Base-by-base conservation (phyloP, 2,329 filamentous ascomycete genomes). In the Hypoxylon sp. region DNA sequence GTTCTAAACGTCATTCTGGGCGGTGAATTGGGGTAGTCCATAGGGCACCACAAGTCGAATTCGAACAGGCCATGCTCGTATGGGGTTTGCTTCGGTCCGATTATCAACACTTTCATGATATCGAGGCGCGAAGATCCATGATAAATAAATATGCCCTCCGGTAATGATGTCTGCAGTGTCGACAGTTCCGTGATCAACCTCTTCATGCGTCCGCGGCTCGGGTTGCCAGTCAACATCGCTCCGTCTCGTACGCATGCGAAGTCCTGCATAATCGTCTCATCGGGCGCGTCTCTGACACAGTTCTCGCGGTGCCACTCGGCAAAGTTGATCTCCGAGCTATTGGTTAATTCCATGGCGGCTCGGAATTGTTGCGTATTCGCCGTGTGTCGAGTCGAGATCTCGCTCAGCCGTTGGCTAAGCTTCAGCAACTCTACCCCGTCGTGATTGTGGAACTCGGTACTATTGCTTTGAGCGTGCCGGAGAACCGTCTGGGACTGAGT, bases 11-110 rank as follows among this genome's bases (percentile, higher is more conserved):
- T 56, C 65, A 86, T 78, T 6, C 56, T 6, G 0, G 85, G 85
- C 10, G 85, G 82, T 0, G 30, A 58, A 1, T 75, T 68, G 0
- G 86, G 85, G 61, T 85, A 88, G 0, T 79, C 69, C 0, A 31
- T 11, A 6, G 75, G 73, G 55, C 83, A 85, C 35, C 81, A 82
- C 33, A 88, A 70, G 70, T 88, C 85, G 64, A 88, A 88, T 67
- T 88, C 85, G 71, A 87, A 88, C 2, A 88, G 72, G 0, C 86
- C 86, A 46, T 84, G 79, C 69, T 85, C 85, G 73, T 88, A 88
- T 13, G 86, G 86, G 6, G 85, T 87, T 13, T 77, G 83, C 3
- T 72, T 71, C 0, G 86, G 84, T 0, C 86, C 86, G 20, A 84
- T 77, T 53, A 88, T 85, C 25, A 86, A 62, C 20, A 81, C 75